phyloP scores from a whole-genome alignment of 495 filamentous ascomycete genomes.

The Xylaria sp. region DNA sequence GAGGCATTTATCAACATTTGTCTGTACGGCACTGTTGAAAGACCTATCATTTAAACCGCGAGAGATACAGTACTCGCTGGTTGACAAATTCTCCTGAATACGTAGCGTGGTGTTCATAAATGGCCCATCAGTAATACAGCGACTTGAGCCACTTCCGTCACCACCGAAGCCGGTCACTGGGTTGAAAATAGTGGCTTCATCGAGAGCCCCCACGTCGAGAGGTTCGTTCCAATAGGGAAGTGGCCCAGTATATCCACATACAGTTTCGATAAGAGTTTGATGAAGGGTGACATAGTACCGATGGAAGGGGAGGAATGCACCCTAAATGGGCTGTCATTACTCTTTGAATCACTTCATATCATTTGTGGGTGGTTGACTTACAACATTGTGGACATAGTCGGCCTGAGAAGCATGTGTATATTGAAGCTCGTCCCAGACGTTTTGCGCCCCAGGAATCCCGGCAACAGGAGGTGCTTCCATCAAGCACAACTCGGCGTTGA shows the following conservation, averaged over 20 bases:
- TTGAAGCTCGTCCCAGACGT: conserved; percentile 54
- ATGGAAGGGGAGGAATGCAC: conserved; percentile 46
- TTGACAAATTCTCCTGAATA: neutral
- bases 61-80: conserved; percentile 4
- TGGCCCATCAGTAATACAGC: conserved; percentile 46
- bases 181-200: conserved; percentile 37
- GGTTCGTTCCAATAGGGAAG: conserved; percentile 53
- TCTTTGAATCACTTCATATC: neutral
- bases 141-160: conserved; percentile 31
- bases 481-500: conserved; percentile 54
- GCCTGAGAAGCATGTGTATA: conserved; percentile 44
- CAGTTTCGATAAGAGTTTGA: conserved; percentile 39
- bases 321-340: conserved; percentile 2
- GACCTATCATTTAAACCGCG: neutral
- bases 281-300: conserved; percentile 41
- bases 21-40: neutral
- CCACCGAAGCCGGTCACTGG: conserved; percentile 46
- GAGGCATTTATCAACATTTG: neutral
- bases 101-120: conserved; percentile 32
- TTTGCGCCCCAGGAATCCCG: conserved; percentile 40
- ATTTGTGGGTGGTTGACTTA: conserved; percentile 32
- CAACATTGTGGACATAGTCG: conserved; percentile 44
- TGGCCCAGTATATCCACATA: conserved; percentile 47
- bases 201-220: conserved; percentile 43
- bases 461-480: conserved; percentile 43